Evolutionary conservation across 441 rosid genomes (phyloP), one percentile per base, ranked within the genome.

Genomic region (Jatropha multifida): DNA sequence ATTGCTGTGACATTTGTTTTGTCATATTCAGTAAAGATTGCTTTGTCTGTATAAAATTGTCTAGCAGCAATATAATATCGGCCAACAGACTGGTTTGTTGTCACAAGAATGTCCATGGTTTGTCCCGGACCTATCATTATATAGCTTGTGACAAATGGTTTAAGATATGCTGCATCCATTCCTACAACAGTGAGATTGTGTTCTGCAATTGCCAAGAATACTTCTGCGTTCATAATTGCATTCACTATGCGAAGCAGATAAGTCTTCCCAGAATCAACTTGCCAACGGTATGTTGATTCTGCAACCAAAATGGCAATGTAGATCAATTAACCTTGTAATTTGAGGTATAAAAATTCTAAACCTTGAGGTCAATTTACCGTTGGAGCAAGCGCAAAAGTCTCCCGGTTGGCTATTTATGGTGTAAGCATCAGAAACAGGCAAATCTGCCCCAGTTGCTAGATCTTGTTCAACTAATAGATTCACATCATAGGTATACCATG

Each of bases 171-270:
- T 5, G 85, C 94, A 15, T 90, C 94, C 49, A 71, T 75, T 48
- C 91, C 91, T 0, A 90, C 90, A 0, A 90, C 79, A 14, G 85
- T 88, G 70, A 90, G 79, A 15, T 68, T 84, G 80, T 87, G 94
- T 52, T 85, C 77, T 2, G 90, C 88, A 17, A 90, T 85, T 10
- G 82, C 87, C 18, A 90, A 90, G 73, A 90, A 89, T 58, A 78
- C 80, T 17, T 88, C 91, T 38, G 83, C 87, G 55, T 90, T 85
- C 80, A 90, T 54, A 6, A 88, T 86, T 0, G 89, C 90, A 48
- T 90, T 90, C 56, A 86, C 69, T 60, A 90, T 54, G 0, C 91
- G 86, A 12, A 90, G 80, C 54, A 87, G 83, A 61, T 90, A 88
- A 8, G 85, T 89, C 78, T 85, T 85, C 1, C 89, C 87, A 3